A percentile compares a stretch with the other conserved stretches of the same genome.
phyloP scores from a whole-genome alignment of 371 early-diverging fungal genomes.

The Zychaea mexicana region DNA sequence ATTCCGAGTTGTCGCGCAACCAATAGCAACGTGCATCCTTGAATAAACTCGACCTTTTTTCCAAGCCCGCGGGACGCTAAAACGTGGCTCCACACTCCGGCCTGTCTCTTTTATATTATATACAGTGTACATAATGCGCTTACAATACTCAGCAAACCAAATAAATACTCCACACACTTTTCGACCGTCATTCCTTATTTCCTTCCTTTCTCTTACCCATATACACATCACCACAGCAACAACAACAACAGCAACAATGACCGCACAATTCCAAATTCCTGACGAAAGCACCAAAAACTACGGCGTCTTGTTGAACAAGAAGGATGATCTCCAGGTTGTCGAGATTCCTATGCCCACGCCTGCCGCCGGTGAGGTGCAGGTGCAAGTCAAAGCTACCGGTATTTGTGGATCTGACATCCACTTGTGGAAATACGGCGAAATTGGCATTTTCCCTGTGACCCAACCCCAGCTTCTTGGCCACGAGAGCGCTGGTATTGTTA shows the following conservation, averaged over 20 bases:
- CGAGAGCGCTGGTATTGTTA: slow-evolving; percentile 49
- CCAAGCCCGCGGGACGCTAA: slow-evolving; percentile 10
- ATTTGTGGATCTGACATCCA: slow-evolving; percentile 49
- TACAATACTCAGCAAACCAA: slow-evolving; percentile 2
- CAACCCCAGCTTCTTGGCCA: slow-evolving; percentile 46
- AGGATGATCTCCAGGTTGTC: slow-evolving; percentile 38
- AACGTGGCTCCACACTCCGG: slow-evolving; percentile 10
- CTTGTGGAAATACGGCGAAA: slow-evolving; percentile 47
- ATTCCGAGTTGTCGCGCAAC: slow-evolving; percentile 13
- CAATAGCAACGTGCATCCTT: slow-evolving; percentile 3
- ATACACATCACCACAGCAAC: background rate
- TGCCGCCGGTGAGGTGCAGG: slow-evolving; percentile 31
- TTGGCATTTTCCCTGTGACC: slow-evolving; percentile 46
- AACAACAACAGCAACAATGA: background rate
- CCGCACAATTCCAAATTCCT: slow-evolving; percentile 12
- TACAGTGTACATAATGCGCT: background rate
- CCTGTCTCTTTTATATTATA: background rate
- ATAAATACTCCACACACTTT: slow-evolving; percentile 14
- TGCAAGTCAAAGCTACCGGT: slow-evolving; percentile 45
- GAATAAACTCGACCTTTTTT: slow-evolving; percentile 7
- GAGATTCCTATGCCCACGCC: slow-evolving; percentile 42
- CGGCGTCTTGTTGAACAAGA: slow-evolving; percentile 36
- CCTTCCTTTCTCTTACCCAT: background rate
- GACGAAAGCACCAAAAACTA: slow-evolving; percentile 29
- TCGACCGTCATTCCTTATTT: background rate